Conservation (phyloP, 495 filamentous ascomycete species). For the Penicillium cataractarum region DNA sequence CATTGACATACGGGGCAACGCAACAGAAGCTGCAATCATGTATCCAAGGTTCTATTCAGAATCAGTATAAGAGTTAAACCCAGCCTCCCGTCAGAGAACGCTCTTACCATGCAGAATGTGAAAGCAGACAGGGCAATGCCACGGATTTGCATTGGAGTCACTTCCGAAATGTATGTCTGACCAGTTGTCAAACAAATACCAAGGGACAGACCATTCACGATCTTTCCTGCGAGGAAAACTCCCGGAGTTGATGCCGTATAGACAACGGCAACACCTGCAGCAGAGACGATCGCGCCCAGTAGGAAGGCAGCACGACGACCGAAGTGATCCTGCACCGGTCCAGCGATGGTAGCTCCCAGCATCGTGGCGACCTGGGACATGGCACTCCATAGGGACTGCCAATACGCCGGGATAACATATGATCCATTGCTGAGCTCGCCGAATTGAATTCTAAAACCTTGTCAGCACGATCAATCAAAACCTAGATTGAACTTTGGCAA, state of each 20-base stretch:
- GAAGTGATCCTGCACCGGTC: constrained; percentile 26
- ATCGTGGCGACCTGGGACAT: constrained; percentile 29
- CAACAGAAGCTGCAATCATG: constrained; percentile 21
- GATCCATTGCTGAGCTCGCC: constrained; percentile 13
- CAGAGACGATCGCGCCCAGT: constrained; percentile 20
- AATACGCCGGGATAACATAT: constrained; percentile 30
- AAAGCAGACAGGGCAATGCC: constrained; percentile 26
- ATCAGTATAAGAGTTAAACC: too few species aligned
- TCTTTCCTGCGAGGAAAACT: constrained; percentile 34
- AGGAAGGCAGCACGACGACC: constrained; percentile 27
- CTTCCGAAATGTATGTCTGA: constrained; percentile 36
- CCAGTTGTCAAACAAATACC: constrained; percentile 26
- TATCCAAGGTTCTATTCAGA: constrained; percentile 16
- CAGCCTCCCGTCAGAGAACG: too few species aligned
- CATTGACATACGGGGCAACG: constrained; percentile 17
- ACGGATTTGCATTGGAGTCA: constrained; percentile 27
- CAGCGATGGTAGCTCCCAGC: constrained; percentile 26
- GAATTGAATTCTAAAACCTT: constrained; percentile 14
- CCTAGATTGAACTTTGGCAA: too few species aligned
- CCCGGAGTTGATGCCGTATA: constrained; percentile 22
- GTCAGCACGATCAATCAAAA: neutral
- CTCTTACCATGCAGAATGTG: constrained; percentile 26
- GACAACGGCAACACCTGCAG: constrained; percentile 26
- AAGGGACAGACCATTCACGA: constrained; percentile 25
- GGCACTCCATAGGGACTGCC: constrained; percentile 37